Evolutionary conservation across 2,329 filamentous ascomycete species (phyloP), one percentile per base, ranked within the genome.

Genomic region (Eutypa lata): DNA sequence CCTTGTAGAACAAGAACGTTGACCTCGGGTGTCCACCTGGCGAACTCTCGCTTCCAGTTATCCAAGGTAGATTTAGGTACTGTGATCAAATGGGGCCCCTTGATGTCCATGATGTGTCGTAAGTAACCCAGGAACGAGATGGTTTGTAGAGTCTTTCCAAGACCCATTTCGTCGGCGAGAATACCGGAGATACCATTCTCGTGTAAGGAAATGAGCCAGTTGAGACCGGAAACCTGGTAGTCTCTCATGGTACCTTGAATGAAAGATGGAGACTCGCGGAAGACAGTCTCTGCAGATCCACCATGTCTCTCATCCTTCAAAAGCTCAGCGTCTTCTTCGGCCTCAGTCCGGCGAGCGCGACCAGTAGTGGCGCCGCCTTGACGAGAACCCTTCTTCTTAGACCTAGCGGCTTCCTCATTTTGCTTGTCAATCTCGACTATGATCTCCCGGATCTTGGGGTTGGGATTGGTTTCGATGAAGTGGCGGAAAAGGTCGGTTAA

Each of bases 101-200:
- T 90, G 61, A 92, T 97, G 56, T 86, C 91, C 72, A 90, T 88
- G 55, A 97, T 84, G 72, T 96, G 94, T 65, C 94, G 87, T 43
- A 99, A 78, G 68, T 99, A 99, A 3, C 94, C 94, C 33, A 99
- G 76, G 73, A 99, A 99, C 2, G 94, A 89, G 55, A 99, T 99
- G 0, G 94, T 99, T 73, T 99, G 94, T 26, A 99, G 74, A 0
- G 94, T 99, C 78, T 99, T 99, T 65, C 94, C 94, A 19, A 99
- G 80, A 72, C 94, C 94, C 94, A 99, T 99, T 75, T 99, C 94
- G 67, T 99, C 94, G 56, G 94, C 94, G 48, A 99, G 78, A 58
- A 99, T 99, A 61, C 94, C 94, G 19, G 93, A 97, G 61, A 99
- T 99, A 76, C 94, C 94, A 65, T 99, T 99, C 72, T 99, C 94